Evolutionary conservation across 352 stramenopile genomes (phyloP), one percentile per base, ranked within the genome.

Genomic region (Phytopythium boreale): DNA sequence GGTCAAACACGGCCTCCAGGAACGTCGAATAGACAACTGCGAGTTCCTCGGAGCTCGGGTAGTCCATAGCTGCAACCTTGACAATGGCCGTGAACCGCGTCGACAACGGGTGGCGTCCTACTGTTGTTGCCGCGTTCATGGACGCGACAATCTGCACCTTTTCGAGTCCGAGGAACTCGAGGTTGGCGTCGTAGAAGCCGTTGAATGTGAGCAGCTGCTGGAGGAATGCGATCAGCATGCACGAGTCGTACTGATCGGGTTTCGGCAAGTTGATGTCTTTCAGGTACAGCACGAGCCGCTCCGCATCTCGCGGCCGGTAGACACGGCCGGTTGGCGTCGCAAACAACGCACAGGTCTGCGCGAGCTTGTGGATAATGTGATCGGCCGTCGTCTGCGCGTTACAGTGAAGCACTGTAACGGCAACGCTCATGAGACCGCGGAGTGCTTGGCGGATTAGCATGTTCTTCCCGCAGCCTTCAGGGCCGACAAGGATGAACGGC

Each of bases 251-350:
- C 70, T 94, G 84, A 63, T 98, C 96, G 0, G 94, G 94, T 46
- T 96, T 97, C 6, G 96, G 92, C 55, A 98, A 70, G 64, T 98
- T 98, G 67, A 98, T 98, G 62, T 98, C 95, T 70, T 98, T 98
- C 27, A 98, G 77, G 70, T 98, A 98, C 1, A 98, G 74, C 31
- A 99, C 93, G 0, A 98, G 79, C 8, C 90, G 77, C 64, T 98
- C 93, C 26, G 82, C 87, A 44, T 98, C 94, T 58, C 93, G 83
- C 12, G 96, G 96, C 1, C 95, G 89, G 55, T 98, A 98, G 4
- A 98, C 95, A 10, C 92, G 84, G 1, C 96, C 96, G 0, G 87
- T 77, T 10, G 75, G 90, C 0, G 94, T 97, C 10, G 90, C 97
- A 69, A 97, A 98, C 5, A 98, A 72, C 29, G 87, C 96, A 53